Base-by-base conservation (phyloP, 208 protist genomes). In the Acanthamoeba castellanii region DNA sequence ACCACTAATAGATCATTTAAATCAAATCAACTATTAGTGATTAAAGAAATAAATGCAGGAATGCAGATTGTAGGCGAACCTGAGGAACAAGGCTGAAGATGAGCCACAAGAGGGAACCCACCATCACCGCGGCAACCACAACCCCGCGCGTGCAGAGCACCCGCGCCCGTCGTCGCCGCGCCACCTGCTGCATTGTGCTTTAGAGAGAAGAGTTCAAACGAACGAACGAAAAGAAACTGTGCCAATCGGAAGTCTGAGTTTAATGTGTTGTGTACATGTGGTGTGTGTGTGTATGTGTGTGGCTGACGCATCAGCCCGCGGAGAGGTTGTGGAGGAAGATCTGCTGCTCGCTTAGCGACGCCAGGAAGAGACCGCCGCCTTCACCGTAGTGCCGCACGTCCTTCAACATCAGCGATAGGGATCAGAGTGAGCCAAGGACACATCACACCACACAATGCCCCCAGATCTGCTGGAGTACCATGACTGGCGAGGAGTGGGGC, bases 271-370 rank as follows among this genome's bases (percentile, higher is more conserved):
- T 68, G 16, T 13, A n/a, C 22, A n/a, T n/a, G n/a, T n/a, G n/a
- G n/a, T n/a, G n/a, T n/a, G n/a, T n/a, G n/a, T n/a, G n/a, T n/a
- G n/a, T n/a, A n/a, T n/a, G n/a, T n/a, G n/a, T n/a, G 37, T 42
- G 37, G 37, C 37, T 42, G 37, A 42, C 37, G 37, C 37, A 42
- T 55, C 50, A 55, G 50, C 14, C 50, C 50, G n/a, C 34, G n/a
- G 64, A n/a, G n/a, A 72, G 22, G 64, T 8, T 37, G 74, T 82
- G 74, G 20, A 82, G 74, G 22, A 82, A 52, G 74, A 82, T 6
- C 74, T 82, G 74, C 37, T 82, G 74, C 18, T 82, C 74, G 37
- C 74, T 82, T 22, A 82, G 25, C 25, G 74, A 82, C 11, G 74
- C 74, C 74, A 82, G 74, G 37, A 82, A 82, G 37, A 52, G 42